A percentile compares a stretch with the other conserved stretches of the same genome.
Conservation (phyloP, 176 grass and related monocot genomes). For the Aegilops umbellulata region DNA sequence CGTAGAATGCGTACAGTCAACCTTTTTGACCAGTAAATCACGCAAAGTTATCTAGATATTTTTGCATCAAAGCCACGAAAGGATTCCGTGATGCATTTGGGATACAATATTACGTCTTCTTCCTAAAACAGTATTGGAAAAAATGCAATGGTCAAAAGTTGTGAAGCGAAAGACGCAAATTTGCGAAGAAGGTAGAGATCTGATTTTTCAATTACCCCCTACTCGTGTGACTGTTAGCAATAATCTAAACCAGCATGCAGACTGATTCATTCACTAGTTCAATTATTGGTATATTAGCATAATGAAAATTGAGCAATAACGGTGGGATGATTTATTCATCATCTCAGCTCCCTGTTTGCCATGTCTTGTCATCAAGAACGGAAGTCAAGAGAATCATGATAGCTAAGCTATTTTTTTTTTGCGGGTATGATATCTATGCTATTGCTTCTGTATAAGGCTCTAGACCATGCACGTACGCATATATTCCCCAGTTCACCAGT, state of each 20-base stretch:
- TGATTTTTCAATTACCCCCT: too few relatives aligned
- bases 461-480: too few relatives aligned
- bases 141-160: not conserved
- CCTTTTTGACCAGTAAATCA: not conserved
- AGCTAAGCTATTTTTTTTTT: too few relatives aligned
- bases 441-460: too few relatives aligned
- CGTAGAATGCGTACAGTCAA: not conserved
- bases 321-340: too few relatives aligned
- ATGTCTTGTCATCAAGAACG: not conserved
- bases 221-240: too few relatives aligned
- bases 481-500: too few relatives aligned
- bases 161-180: not conserved
- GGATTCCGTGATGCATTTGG: not conserved
- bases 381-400: conserved; percentile 18
- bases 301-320: too few relatives aligned
- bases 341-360: not conserved
- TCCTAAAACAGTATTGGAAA: not conserved
- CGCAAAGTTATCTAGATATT: not conserved
- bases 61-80: not conserved
- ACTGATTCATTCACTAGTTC: not conserved
- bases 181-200: too few relatives aligned
- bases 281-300: not conserved
- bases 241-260: too few relatives aligned
- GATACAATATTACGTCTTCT: not conserved
- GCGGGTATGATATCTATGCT: too few relatives aligned